These are phyloP conservation scores for Acer negundo DNA, from an alignment of 345 rosid species.

Conservation along the genomic window DNA sequence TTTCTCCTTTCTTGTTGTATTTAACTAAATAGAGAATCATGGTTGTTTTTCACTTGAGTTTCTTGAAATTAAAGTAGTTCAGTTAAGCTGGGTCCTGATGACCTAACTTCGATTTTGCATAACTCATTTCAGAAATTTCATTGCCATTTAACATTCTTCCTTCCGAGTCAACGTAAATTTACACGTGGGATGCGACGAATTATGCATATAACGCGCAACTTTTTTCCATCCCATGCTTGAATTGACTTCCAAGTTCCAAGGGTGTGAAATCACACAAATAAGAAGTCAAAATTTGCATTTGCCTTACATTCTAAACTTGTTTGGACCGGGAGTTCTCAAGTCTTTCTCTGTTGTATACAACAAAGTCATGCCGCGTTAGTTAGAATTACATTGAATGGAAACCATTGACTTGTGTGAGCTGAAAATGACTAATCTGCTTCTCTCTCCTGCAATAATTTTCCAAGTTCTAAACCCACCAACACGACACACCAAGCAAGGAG, in stretches of 20 bases:
- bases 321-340: no score
- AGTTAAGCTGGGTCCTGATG: background rate
- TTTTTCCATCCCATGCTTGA: background rate
- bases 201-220: background rate
- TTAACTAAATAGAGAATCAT: conserved; percentile 7
- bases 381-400: background rate
- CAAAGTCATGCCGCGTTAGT: no score
- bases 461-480: background rate
- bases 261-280: background rate
- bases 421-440: background rate
- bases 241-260: background rate
- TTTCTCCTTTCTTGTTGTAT: conserved; percentile 14
- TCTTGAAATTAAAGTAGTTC: background rate
- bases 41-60: background rate
- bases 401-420: background rate
- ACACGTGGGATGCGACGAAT: background rate
- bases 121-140: background rate
- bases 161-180: background rate
- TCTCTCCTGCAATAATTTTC: background rate
- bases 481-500: background rate
- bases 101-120: conserved; percentile 15
- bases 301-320: no score
- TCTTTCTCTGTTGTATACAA: no score
- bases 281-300: background rate
- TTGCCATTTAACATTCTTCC: background rate